Evolutionary conservation across 495 filamentous ascomycete species (phyloP), one percentile per base, ranked within the genome.

Genomic region (Podospora didyma): DNA sequence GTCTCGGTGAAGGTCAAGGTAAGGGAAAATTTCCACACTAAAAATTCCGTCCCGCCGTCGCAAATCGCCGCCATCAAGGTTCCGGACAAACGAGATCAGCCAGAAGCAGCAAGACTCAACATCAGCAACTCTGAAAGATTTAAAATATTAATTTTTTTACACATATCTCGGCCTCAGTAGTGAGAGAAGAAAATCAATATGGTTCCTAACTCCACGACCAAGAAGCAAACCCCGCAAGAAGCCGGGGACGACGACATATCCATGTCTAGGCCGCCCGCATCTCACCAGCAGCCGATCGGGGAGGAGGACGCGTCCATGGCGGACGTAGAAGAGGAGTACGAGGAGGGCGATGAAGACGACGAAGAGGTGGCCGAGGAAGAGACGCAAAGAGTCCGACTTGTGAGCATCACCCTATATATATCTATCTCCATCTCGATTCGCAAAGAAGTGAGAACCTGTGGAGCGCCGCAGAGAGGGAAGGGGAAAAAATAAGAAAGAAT

Each of bases 211-310:
- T 46, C 72, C 42, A 68, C 61, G 47, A 20, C 51, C 37, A 63
- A 53, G 46, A 62, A 64, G 53, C 54, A 61, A 11, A 57, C 49
- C 46, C 22, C 60, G 21, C 48, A 50, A 24, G 58, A 59, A 23
- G 44, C 54, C 31, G 57, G 41, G 26, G 60, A 55, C 17, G 63
- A 66, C n/a, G 78, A 81, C 57, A 60, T 72, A 6, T 75, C 75
- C 53, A 89, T 88, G 85, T 70, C 79, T 21, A 77, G 82, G 54
- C 70, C 67, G 47, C 73, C 77, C 14, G 64, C 72, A 5, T 73
- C 70, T 53, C 66, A 72, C 48, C 67, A 76, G 56, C 63, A 62
- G 17, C 65, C 62, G 50, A 75, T 65, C 49, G 62, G 73, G 47
- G 74, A 81, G 16, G 70, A 70, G 23, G 70, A 72, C 28, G 75